Evolutionary conservation across 257 asterid genomes (phyloP), one percentile per base, ranked within the genome.

Genomic region (Fraxinus quadrangulata): DNA sequence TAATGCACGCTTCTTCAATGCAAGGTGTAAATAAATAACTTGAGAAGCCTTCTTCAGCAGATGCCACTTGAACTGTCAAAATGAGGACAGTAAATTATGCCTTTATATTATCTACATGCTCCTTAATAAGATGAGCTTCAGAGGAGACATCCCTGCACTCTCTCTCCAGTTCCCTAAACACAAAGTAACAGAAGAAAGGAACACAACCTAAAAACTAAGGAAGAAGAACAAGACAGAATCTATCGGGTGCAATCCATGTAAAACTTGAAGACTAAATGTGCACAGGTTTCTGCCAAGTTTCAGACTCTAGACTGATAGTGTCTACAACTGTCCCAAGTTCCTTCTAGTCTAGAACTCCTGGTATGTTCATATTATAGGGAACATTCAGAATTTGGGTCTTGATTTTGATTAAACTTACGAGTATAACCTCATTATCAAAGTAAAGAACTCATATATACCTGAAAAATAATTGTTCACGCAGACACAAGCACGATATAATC

Each of bases 21-120:
- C 88, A 36, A 91, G 80, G 85, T 95, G 99, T 71, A 95, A 84
- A 88, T 93, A 95, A 71, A 95, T 86, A 69, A 93, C 96, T 86
- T 95, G 92, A 49, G 99, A 95, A 42, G 97, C 99, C 85, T 92
- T 95, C 87, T 95, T 95, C 84, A 85, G 47, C 75, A 95, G 82
- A 70, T 66, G 82, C 99, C 99, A 95, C 84, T 86, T 90, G 87
- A 93, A 93, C 99, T 95, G 90, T 82, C 84, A 73, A 73, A 65
- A 33, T 10, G 4, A 11, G 51, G 40, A 82, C 45, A 56, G 51
- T 2, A n/a, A 34, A 34, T 65, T 54, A 67, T 19, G 8, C 2
- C 5, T 73, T 59, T 45, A 70, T 70, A 51, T 23, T n/a, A 67
- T 16, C 30, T 31, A 77, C 37, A 24, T 14, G 31, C 12, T 30